Evolutionary conservation across 2,329 filamentous ascomycete species (phyloP).

Genomic region (Orbilia brochopaga): DNA sequence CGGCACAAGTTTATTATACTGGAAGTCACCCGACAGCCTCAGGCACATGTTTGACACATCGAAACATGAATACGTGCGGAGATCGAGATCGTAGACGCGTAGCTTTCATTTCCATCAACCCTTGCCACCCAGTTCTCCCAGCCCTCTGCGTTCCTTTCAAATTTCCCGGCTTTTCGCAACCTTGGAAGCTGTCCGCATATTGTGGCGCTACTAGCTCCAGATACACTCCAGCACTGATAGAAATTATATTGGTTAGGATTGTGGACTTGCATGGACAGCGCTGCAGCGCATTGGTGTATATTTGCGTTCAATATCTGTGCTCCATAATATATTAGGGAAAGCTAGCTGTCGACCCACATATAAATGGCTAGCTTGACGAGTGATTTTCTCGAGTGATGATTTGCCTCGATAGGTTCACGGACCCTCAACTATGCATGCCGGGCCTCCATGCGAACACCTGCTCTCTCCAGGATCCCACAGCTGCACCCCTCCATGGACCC

Average conservation of each 20-base stretch:
- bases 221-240: not conserved
- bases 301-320: slow-evolving; percentile 2
- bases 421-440: not conserved
- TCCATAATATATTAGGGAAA: not conserved
- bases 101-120: not conserved
- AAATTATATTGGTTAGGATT: not conserved
- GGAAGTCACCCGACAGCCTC: not conserved
- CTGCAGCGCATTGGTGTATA: not conserved
- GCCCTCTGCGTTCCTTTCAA: not conserved
- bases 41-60: not conserved
- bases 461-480: not conserved
- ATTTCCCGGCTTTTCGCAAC: not conserved
- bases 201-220: not conserved
- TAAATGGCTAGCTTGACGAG: not conserved
- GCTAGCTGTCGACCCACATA: not conserved
- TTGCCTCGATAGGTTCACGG: not conserved
- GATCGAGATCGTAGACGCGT: not conserved
- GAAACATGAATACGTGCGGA: not conserved
- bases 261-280: not conserved
- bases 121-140: not conserved
- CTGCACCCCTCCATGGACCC: not conserved
- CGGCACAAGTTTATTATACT: not conserved
- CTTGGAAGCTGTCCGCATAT: slow-evolving; percentile 1
- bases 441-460: not conserved
- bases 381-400: not conserved